Percentiles rank a stretch among this genome's conserved stretches.
phyloP scores from a whole-genome alignment of 257 asterid genomes.

The Solanum microdontum region DNA sequence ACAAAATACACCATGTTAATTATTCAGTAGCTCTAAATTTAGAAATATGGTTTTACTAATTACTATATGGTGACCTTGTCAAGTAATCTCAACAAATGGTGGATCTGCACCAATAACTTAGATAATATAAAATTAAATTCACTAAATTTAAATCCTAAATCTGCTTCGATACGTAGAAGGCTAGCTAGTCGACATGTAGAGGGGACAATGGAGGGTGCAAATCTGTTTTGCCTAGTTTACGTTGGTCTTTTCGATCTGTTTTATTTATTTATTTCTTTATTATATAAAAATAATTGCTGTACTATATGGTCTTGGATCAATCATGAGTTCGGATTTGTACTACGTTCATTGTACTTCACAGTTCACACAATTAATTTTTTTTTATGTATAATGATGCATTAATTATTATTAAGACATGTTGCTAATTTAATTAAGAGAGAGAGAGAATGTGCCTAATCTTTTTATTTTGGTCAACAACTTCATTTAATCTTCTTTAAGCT shows the following conservation, averaged over 20 bases:
- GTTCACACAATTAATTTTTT: neutral
- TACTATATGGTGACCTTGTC: too few species aligned
- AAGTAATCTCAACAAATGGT: neutral
- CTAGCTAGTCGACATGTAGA: neutral
- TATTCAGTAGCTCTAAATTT: neutral
- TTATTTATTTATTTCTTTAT: neutral
- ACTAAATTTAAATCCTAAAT: neutral
- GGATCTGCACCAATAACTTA: neutral
- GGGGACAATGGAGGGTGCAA: neutral
- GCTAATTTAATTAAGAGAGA: neutral
- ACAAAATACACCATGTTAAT: neutral
- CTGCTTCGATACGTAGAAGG: neutral
- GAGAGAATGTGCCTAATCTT: neutral
- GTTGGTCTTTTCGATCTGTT: neutral
- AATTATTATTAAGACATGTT: neutral
- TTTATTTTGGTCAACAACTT: neutral
- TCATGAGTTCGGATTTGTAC: neutral
- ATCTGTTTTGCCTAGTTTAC: neutral
- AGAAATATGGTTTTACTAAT: neutral
- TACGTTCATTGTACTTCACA: neutral
- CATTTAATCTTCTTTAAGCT: neutral
- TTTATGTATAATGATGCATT: neutral
- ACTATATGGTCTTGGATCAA: neutral
- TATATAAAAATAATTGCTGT: neutral
- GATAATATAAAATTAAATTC: neutral